These are phyloP conservation scores for Coemansia sp. DNA, from an alignment of 192 early-diverging fungal genomes.

Conservation along the genomic window DNA sequence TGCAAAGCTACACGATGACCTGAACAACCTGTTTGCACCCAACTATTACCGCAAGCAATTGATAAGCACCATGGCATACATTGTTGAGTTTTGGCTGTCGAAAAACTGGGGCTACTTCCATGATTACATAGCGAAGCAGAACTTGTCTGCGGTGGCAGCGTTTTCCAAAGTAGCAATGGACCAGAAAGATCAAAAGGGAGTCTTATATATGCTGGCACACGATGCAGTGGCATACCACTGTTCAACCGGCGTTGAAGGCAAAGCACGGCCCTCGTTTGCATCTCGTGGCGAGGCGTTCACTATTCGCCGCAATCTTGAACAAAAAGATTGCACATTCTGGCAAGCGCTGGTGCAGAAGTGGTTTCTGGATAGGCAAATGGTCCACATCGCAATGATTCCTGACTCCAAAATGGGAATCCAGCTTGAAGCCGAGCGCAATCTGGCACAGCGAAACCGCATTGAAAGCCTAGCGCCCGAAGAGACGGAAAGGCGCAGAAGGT, in stretches of 20 bases:
- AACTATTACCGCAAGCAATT: conserved; percentile 53
- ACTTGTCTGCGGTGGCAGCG: conserved; percentile 56
- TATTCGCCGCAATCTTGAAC: conserved; percentile 38
- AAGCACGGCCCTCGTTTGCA: conserved; percentile 53
- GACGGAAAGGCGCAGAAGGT: conserved; percentile 29
- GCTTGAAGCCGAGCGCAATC: conserved; percentile 51
- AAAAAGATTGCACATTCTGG: conserved; percentile 37
- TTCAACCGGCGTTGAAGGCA: conserved; percentile 27
- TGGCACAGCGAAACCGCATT: conserved; percentile 37
- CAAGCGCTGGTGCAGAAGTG: conserved; percentile 41
- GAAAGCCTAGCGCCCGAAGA: conserved; percentile 29
- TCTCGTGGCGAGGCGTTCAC: conserved; percentile 59
- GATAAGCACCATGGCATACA: conserved; percentile 39
- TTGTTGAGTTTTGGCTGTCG: conserved; percentile 43
- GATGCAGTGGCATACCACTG: conserved; percentile 52
- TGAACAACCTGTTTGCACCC: conserved; percentile 36
- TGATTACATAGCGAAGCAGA: conserved; percentile 52
- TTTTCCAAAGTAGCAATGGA: conserved; percentile 62
- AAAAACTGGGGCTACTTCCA: conserved; percentile 34
- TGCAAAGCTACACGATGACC: conserved; percentile 46
- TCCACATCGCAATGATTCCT: conserved; percentile 43
- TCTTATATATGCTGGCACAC: conserved; percentile 52
- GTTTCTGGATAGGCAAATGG: conserved; percentile 36
- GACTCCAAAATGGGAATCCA: conserved; percentile 48
- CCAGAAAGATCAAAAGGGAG: conserved; percentile 17